Conservation (phyloP, 768 basidiomycete species). For the Rhizopogon salebrosus region DNA sequence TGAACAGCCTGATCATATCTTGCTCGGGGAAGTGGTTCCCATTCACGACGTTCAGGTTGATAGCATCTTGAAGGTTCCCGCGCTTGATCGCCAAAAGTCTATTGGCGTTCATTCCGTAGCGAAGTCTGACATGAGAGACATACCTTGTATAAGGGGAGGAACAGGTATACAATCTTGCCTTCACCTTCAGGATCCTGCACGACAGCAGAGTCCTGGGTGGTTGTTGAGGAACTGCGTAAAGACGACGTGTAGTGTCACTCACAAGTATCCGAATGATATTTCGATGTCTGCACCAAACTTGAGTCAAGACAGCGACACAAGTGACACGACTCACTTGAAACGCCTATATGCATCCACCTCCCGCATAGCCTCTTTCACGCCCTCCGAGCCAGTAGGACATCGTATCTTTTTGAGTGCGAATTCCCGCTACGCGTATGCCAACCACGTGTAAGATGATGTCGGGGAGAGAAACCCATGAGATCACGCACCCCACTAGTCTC, state of each 20-base stretch:
- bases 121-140: constrained; percentile 7
- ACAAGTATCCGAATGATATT: constrained; percentile 96
- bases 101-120: not conserved
- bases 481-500: constrained; percentile 72
- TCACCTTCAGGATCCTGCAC: constrained; percentile 92
- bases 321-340: constrained; percentile 64
- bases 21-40: constrained; percentile 80
- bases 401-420: constrained; percentile 98
- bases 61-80: constrained; percentile 93
- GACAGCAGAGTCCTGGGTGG: constrained; percentile 79
- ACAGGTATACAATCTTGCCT: constrained; percentile 93
- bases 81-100: constrained; percentile 40
- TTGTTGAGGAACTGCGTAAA: not conserved
- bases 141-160: constrained; percentile 90
- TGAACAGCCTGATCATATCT: constrained; percentile 86
- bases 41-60: constrained; percentile 81
- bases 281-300: constrained; percentile 57
- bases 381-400: constrained; percentile 83
- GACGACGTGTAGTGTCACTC: constrained; percentile 11
- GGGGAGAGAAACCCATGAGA: not conserved
- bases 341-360: constrained; percentile 92
- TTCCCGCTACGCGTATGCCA: constrained; percentile 49
- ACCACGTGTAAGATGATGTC: constrained; percentile 1
- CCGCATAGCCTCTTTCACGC: constrained; percentile 83
- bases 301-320: not conserved